Evolutionary conservation across 305 asterid genomes (phyloP).

Genomic region (Salvia sclarea): DNA sequence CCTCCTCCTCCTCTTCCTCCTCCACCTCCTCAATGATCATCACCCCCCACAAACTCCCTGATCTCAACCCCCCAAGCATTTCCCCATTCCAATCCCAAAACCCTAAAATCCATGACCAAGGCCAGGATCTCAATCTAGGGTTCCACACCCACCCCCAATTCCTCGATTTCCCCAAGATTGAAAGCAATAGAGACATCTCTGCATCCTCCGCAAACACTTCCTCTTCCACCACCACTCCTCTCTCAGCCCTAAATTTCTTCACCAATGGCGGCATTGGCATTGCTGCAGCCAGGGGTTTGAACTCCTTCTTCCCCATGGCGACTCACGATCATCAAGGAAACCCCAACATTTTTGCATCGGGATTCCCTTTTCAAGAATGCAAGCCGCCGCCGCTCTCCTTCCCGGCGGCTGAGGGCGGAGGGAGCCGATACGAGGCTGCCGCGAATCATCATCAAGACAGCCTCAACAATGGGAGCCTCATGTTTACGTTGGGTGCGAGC

Average conservation of each 20-base stretch:
- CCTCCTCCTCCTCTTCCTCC: conserved; percentile 10
- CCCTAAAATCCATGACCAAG: conserved; percentile 48
- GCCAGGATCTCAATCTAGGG: conserved; percentile 64
- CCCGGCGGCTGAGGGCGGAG: conserved; percentile 32
- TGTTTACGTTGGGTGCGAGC: conserved; percentile 56
- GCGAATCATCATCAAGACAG: conserved; percentile 31
- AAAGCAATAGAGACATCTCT: conserved; percentile 26
- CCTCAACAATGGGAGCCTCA: conserved; percentile 37
- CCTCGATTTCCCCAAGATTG: conserved; percentile 52
- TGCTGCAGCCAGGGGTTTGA: conserved; percentile 45
- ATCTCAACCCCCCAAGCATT: conserved; percentile 48
- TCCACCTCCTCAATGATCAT: conserved; percentile 3
- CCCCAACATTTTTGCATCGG: conserved; percentile 36
- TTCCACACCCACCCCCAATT: conserved; percentile 39
- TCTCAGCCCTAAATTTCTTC: conserved; percentile 52
- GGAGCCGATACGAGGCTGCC: conserved; percentile 24
- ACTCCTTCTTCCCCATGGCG: conserved; percentile 42
- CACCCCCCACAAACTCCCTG: conserved; percentile 38
- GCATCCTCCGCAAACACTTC: conserved; percentile 38
- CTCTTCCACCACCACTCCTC: conserved; percentile 29
- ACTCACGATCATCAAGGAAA: conserved; percentile 33
- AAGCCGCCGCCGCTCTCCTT: conserved; percentile 46
- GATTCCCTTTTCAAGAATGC: conserved; percentile 60
- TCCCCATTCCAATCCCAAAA: conserved; percentile 39
- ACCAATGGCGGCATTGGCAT: conserved; percentile 52